Conservation (phyloP, 2,329 filamentous ascomycete genomes). For the Ophiocordyceps sinensis region DNA sequence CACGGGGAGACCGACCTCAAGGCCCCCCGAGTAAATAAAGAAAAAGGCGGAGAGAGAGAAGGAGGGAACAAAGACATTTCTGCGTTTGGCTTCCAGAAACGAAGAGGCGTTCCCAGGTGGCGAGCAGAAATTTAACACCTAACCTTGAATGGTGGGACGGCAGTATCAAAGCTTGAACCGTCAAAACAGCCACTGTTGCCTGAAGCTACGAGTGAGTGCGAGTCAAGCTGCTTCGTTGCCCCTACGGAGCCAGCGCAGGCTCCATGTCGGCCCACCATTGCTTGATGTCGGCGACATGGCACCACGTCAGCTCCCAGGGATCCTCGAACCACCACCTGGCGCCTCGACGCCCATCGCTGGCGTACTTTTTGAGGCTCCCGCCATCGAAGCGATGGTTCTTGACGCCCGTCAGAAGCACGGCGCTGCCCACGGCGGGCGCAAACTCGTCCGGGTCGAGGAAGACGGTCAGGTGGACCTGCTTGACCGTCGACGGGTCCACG, state of each 20-base stretch:
- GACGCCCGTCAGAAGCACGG: constrained; percentile 36
- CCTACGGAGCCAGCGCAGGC: neutral
- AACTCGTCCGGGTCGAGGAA: constrained; percentile 39
- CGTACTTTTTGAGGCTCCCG: constrained; percentile 29
- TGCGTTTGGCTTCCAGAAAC: too few relatives aligned
- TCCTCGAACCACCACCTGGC: constrained; percentile 37
- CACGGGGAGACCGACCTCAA: too few relatives aligned
- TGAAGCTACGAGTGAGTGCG: too few relatives aligned
- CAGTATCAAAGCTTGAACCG: too few relatives aligned
- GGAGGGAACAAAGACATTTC: too few relatives aligned
- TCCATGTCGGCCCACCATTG: constrained; percentile 27
- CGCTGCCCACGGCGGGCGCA: constrained; percentile 29
- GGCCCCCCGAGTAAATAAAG: too few relatives aligned
- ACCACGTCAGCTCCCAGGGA: constrained; percentile 32
- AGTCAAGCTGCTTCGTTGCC: neutral
- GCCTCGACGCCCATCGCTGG: constrained; percentile 20
- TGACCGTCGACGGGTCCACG: constrained; percentile 34
- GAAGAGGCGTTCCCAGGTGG: too few relatives aligned
- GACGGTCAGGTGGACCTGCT: constrained; percentile 37
- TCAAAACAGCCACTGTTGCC: too few relatives aligned
- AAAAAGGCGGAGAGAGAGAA: too few relatives aligned
- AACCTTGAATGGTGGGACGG: too few relatives aligned
- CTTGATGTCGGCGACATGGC: constrained; percentile 28
- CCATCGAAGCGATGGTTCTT: constrained; percentile 43
- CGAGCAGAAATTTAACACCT: too few relatives aligned